Conservation (phyloP, 2,329 filamentous ascomycete genomes). For the Calycina herbarum region DNA sequence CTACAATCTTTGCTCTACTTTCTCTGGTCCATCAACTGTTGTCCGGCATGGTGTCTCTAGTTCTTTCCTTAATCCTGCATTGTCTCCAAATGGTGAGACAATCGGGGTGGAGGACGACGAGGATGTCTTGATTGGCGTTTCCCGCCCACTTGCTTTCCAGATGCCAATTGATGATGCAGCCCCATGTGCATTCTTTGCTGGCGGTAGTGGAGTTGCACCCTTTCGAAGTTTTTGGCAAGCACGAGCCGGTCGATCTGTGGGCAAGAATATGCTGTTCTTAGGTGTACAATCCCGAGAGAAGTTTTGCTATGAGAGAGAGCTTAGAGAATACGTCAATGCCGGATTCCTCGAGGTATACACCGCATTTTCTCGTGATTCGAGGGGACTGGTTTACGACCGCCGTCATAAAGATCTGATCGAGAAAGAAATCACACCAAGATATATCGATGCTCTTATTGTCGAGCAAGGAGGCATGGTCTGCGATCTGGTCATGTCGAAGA, state of each 20-base stretch:
- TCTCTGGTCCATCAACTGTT: constrained; percentile 14
- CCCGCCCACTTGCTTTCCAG: constrained; percentile 52
- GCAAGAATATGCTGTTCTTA: constrained; percentile 50
- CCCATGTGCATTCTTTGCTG: constrained; percentile 54
- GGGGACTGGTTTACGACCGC: constrained; percentile 48
- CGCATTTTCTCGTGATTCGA: constrained; percentile 52
- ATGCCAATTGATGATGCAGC: constrained; percentile 51
- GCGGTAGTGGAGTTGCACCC: constrained; percentile 54
- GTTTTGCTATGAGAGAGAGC: constrained; percentile 51
- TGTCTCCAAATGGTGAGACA: constrained; percentile 41
- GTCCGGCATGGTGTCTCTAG: constrained; percentile 50
- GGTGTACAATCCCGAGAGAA: constrained; percentile 54
- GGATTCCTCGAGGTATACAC: constrained; percentile 54
- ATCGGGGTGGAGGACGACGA: constrained; percentile 42
- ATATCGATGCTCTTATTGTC: constrained; percentile 52
- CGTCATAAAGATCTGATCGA: constrained; percentile 47
- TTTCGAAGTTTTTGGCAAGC: constrained; percentile 56
- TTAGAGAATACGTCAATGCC: constrained; percentile 47
- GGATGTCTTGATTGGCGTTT: constrained; percentile 53
- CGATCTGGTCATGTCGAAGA: constrained; percentile 57
- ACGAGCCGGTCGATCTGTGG: constrained; percentile 42
- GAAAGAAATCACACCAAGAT: constrained; percentile 49
- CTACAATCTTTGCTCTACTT: constrained; percentile 45
- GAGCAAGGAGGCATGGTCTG: constrained; percentile 52
- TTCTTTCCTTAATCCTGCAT: constrained; percentile 54